These are phyloP conservation scores for Dendrobium huoshanense DNA, from an alignment of 106 monocot species.

Conservation along the genomic window DNA sequence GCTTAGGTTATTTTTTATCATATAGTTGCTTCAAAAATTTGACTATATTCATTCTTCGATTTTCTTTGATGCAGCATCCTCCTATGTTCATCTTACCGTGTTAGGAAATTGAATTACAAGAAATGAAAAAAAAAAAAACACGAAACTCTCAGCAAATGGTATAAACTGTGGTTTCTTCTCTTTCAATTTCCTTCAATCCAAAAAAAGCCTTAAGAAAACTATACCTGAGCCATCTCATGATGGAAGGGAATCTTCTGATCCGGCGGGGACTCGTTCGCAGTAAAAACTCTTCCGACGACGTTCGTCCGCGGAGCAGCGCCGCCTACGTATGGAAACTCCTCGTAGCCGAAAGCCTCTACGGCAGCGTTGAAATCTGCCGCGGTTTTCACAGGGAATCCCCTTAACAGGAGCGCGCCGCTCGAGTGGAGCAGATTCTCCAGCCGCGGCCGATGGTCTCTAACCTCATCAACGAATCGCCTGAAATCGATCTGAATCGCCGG, in stretches of 20 bases:
- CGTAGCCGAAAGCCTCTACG: slow-evolving; percentile 79
- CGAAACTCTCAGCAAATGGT: too few relatives aligned
- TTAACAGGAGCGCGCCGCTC: slow-evolving; percentile 60
- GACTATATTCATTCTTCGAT: too few relatives aligned
- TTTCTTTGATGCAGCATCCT: too few relatives aligned
- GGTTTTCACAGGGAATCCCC: slow-evolving; percentile 56
- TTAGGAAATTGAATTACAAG: too few relatives aligned
- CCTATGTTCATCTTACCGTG: too few relatives aligned
- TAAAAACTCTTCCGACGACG: slow-evolving; percentile 83
- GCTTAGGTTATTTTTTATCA: too few relatives aligned
- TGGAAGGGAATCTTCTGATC: slow-evolving; percentile 90
- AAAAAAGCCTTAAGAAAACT: background rate
- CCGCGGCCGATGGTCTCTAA: slow-evolving; percentile 26
- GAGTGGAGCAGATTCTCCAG: slow-evolving; percentile 49
- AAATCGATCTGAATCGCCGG: slow-evolving; percentile 20
- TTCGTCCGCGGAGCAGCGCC: slow-evolving; percentile 83
- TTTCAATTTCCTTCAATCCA: too few relatives aligned
- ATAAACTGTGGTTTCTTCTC: too few relatives aligned
- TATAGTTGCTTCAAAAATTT: too few relatives aligned
- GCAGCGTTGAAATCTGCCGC: slow-evolving; percentile 63
- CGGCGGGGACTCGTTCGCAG: slow-evolving; percentile 92
- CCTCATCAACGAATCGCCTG: slow-evolving; percentile 25
- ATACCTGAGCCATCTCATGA: slow-evolving; percentile 90
- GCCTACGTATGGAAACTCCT: slow-evolving; percentile 76
- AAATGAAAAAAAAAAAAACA: too few relatives aligned